Evolutionary conservation across 331 rosid genomes (phyloP), one percentile per base, ranked within the genome.

Genomic region (Telfairia occidentalis): DNA sequence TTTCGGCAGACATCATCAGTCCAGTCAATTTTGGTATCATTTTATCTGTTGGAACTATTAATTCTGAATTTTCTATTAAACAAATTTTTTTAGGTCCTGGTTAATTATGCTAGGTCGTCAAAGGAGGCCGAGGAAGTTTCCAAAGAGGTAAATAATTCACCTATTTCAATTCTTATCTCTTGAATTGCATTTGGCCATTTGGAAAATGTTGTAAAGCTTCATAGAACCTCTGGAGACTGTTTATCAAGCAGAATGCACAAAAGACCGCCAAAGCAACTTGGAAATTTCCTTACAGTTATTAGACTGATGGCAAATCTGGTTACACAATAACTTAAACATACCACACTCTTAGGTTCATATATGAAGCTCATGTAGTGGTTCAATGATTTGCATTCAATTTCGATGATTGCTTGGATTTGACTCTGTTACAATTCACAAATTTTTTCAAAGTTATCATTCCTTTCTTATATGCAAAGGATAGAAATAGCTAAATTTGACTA

Each of bases 111-210:
- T 42, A 91, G 98, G 77, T 94, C 96, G 38, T 87, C 97, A 72
- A 88, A 87, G 88, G 98, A 91, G 86, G 98, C 97, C 0, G 98
- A 91, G 76, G 97, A 94, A 79, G 97, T 94, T 75, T 82, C 92
- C 77, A 90, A 90, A 84, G 92, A 90, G 98, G 98, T 91, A 81
- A 76, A 58, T 53, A 15, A 79, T 65, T 35, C 58, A 37, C 29
- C 54, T 29, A 54, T 53, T 73, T 21, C 46, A 72, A 3, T 10
- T 50, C 18, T 29, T 34, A 72, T 72, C 9, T 30, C 46, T 71
- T 48, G 19, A n/a, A 49, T n/a, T 52, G 77, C 49, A 19, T 52
- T 32, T 52, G 6, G 16, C 3, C 7, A 16, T 45, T 71, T n/a
- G 1, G 9, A 16, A 46, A 71, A 45, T 70, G 75, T 26, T 70